Evolutionary conservation across 2,329 filamentous ascomycete species (phyloP).

Genomic region (Ceratocystis albifundus): DNA sequence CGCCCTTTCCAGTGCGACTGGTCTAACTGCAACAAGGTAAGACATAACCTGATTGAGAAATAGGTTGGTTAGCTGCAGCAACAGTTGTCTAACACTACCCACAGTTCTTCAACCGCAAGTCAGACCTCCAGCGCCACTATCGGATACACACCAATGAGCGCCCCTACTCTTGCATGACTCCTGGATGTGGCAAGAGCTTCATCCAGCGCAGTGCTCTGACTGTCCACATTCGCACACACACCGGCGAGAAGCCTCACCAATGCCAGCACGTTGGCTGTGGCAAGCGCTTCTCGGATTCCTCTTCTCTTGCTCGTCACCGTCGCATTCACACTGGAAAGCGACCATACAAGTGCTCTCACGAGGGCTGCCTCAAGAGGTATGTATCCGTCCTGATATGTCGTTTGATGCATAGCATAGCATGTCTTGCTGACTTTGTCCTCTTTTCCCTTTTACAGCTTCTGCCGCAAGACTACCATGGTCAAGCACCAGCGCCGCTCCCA

Average conservation of each 20-base stretch:
- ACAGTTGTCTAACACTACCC: constrained; percentile 5
- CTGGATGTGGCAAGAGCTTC: constrained; percentile 57
- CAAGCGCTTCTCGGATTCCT: constrained; percentile 60
- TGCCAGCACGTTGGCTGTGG: constrained; percentile 54
- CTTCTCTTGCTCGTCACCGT: constrained; percentile 52
- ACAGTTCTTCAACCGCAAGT: constrained; percentile 62
- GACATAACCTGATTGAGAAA: constrained; percentile 25
- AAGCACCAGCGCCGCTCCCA: constrained; percentile 54
- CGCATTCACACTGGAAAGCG: constrained; percentile 56
- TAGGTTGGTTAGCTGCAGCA: not conserved
- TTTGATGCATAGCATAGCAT: not conserved
- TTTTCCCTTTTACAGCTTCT: constrained; percentile 43
- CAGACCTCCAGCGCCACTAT: constrained; percentile 57
- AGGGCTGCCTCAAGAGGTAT: constrained; percentile 52
- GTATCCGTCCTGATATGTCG: not conserved
- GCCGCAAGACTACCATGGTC: constrained; percentile 60
- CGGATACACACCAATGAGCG: constrained; percentile 62
- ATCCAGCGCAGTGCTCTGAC: constrained; percentile 60
- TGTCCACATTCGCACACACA: constrained; percentile 59
- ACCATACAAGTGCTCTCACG: constrained; percentile 51
- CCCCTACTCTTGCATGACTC: constrained; percentile 50
- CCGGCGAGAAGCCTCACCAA: constrained; percentile 59
- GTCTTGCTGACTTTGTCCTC: constrained; percentile 23
- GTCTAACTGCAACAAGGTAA: constrained; percentile 50
- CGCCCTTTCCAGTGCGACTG: constrained; percentile 55